Evolutionary conservation across 106 monocot species (phyloP).

Genomic region (Dendrobium chrysotoxum): DNA sequence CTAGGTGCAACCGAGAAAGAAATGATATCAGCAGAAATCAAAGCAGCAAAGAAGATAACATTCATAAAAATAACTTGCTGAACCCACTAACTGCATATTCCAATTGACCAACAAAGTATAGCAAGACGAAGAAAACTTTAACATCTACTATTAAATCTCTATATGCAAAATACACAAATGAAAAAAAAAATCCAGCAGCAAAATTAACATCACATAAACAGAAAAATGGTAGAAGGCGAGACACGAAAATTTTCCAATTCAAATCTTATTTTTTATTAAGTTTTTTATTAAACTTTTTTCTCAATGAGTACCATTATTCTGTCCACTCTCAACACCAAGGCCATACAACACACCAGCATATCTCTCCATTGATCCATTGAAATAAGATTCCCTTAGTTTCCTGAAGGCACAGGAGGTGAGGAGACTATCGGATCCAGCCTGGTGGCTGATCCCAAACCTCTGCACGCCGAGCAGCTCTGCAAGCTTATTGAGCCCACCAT

Average conservation of each 20-base stretch:
- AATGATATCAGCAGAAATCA: not conserved
- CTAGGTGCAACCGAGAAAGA: not conserved
- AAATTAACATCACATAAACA: not conserved
- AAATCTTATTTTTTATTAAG: slow-evolving; percentile 7
- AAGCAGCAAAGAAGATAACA: not conserved
- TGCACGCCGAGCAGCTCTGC: slow-evolving; percentile 33
- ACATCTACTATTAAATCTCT: not conserved
- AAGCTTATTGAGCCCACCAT: slow-evolving; percentile 30
- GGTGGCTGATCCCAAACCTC: slow-evolving; percentile 31
- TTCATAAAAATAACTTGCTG: not conserved
- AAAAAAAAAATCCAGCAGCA: not conserved
- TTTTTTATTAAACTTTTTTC: slow-evolving; percentile 4
- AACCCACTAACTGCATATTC: not conserved
- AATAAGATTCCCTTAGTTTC: slow-evolving; percentile 29
- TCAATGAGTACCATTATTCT: slow-evolving; percentile 22
- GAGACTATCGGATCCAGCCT: slow-evolving; percentile 32
- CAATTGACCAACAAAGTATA: not conserved
- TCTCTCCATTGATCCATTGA: slow-evolving; percentile 26
- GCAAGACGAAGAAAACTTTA: not conserved
- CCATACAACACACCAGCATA: slow-evolving; percentile 26
- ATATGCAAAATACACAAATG: not conserved
- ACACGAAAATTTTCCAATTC: not conserved
- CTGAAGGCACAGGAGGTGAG: slow-evolving; percentile 26
- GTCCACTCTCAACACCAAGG: slow-evolving; percentile 26
- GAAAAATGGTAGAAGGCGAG: not conserved